These are phyloP conservation scores for Cystoderma amianthinum DNA, from an alignment of 768 basidiomycete species.

Conservation along the genomic window DNA sequence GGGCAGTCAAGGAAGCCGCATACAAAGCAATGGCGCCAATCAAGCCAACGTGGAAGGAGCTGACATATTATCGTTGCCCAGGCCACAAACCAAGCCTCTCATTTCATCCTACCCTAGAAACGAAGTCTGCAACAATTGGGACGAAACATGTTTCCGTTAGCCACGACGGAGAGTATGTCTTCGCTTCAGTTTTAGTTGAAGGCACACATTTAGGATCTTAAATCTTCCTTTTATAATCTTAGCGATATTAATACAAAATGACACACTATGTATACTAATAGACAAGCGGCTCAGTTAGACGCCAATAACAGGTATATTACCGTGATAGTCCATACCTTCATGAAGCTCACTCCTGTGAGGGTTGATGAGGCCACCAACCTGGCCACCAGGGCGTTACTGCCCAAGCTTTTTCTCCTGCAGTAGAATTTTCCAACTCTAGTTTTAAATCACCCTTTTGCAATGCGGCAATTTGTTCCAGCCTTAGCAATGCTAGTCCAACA, in stretches of 20 bases:
- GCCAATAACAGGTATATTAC: no score
- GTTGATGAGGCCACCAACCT: slow-evolving; percentile 47
- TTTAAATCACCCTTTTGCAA: slow-evolving; percentile 39
- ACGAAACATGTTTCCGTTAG: slow-evolving; percentile 65
- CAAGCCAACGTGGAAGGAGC: slow-evolving; percentile 68
- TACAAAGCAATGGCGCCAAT: slow-evolving; percentile 73
- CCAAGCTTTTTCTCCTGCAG: slow-evolving; percentile 23
- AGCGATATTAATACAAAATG: no score
- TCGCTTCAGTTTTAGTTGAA: slow-evolving; percentile 64
- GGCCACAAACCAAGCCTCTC: slow-evolving; percentile 30
- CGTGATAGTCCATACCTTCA: no score
- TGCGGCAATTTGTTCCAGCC: slow-evolving; percentile 67
- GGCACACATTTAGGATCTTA: no score
- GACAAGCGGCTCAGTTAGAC: no score
- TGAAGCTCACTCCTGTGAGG: not conserved
- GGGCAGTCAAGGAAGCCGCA: slow-evolving; percentile 80
- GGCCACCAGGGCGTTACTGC: slow-evolving; percentile 65
- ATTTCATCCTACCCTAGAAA: slow-evolving; percentile 31
- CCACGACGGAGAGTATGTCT: slow-evolving; percentile 77
- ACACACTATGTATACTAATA: no score
- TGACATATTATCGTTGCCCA: slow-evolving; percentile 38
- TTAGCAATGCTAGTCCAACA: slow-evolving; percentile 72
- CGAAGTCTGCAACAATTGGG: slow-evolving; percentile 17
- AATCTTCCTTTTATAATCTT: no score
- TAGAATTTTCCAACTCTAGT: slow-evolving; percentile 30